A percentile compares a stretch with the other conserved stretches of the same genome.
Evolutionary conservation across 805 yeast genomes (phyloP).

Genomic region (Schizosaccharomyces osmophilus): DNA sequence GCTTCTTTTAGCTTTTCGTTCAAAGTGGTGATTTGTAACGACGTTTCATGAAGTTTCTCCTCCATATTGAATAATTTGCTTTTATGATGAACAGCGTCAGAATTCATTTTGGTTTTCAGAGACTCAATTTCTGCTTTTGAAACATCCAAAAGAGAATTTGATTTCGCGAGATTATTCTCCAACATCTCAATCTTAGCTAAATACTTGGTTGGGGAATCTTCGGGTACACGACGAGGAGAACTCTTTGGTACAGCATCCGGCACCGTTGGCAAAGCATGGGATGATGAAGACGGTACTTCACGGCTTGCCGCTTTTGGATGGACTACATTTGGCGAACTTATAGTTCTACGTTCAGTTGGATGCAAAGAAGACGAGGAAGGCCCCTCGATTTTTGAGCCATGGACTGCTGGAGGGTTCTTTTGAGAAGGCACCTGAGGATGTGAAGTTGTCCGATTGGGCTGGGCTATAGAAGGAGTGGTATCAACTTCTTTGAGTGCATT

Average conservation of each 20-base stretch:
- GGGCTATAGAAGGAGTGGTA: not conserved
- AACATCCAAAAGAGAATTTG: not conserved
- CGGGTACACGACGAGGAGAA: not conserved
- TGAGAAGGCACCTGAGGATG: not conserved
- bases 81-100: not conserved
- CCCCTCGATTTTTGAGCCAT: not conserved
- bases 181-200: not conserved
- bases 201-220: not conserved
- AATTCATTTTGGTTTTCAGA: not conserved
- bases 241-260: not conserved
- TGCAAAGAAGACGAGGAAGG: not conserved
- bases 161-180: not conserved
- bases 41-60: not conserved
- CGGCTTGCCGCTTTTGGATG: not conserved
- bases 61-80: not conserved
- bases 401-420: not conserved
- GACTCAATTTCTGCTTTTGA: not conserved
- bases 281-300: not conserved
- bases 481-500: not conserved
- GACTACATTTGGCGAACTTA: not conserved
- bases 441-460: not conserved
- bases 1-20: not conserved
- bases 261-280: not conserved
- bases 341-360: not conserved
- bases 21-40: not conserved